These are phyloP conservation scores for Veloporphyrellus conicus DNA, from an alignment of 1,284 basidiomycete species.

Conservation along the genomic window DNA sequence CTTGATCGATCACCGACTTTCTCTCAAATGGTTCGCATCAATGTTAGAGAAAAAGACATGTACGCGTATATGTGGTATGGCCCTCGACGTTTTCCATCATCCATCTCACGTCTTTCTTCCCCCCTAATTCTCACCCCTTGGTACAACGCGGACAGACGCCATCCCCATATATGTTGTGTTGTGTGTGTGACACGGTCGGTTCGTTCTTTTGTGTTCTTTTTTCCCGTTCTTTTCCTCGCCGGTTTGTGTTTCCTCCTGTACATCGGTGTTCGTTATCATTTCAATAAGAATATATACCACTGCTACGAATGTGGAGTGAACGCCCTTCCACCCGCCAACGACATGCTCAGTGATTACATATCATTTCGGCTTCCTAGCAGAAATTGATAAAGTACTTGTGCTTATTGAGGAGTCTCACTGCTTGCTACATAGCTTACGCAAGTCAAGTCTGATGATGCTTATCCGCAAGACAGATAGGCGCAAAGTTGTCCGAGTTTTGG, in stretches of 20 bases:
- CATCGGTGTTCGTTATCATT: not conserved
- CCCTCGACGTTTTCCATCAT: conserved; percentile 14
- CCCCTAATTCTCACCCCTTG: conserved; percentile 9
- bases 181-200: conserved; percentile 30
- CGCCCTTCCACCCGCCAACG: too few species aligned
- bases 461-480: too few species aligned
- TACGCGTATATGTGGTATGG: conserved; percentile 25
- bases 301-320: not conserved
- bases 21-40: conserved; percentile 3
- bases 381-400: too few species aligned
- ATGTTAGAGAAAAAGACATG: conserved; percentile 7
- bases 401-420: too few species aligned
- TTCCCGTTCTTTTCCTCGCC: not conserved
- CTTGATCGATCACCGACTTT: conserved; percentile 12
- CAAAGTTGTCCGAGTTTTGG: too few species aligned
- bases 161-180: conserved; percentile 6
- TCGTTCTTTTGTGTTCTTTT: conserved; percentile 10
- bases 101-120: conserved; percentile 20
- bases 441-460: too few species aligned
- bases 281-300: conserved; percentile 26
- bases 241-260: not conserved
- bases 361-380: too few species aligned
- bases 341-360: too few species aligned
- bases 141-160: conserved; percentile 17
- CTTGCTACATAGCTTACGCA: too few species aligned